phyloP scores from a whole-genome alignment of 1,139 yeast genomes.

The Yamadazyma pseudoaaseri region DNA sequence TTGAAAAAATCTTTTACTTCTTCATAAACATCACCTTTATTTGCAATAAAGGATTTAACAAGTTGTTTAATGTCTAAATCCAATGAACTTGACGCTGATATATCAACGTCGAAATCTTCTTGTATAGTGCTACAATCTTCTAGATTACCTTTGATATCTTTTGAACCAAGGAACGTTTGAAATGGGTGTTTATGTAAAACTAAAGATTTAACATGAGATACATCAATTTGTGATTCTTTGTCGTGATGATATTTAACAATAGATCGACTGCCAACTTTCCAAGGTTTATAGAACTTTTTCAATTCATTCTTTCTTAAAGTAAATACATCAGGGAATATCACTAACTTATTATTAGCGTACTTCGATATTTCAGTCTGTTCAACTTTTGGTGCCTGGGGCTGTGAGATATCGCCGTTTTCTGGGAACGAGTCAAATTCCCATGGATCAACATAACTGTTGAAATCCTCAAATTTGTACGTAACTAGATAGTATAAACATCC shows the following conservation, averaged over 20 bases:
- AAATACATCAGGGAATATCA: conserved; percentile 17
- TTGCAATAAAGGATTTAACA: conserved; percentile 11
- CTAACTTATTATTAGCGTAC: conserved; percentile 6
- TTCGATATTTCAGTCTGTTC: neutral
- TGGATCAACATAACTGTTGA: no score
- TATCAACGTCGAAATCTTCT: conserved; percentile 10
- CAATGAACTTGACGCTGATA: conserved; percentile 10
- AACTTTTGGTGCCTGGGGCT: no score
- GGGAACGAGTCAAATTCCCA: no score
- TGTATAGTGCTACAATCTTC: conserved; percentile 9
- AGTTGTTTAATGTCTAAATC: conserved; percentile 15
- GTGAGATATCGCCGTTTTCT: no score
- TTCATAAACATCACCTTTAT: conserved; percentile 11
- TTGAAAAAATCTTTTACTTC: conserved; percentile 20
- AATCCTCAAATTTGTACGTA: no score
- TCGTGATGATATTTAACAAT: neutral
- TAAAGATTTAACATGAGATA: no score
- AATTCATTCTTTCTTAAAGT: conserved; percentile 8
- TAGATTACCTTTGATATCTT: conserved; percentile 9
- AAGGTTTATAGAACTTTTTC: conserved; percentile 7
- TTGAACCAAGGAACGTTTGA: conserved; percentile 9
- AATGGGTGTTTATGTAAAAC: conserved; percentile 13
- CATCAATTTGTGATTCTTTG: neutral
- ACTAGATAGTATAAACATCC: no score
- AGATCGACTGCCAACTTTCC: conserved; percentile 6